Evolutionary conservation across 2,329 filamentous ascomycete genomes (phyloP), one percentile per base, ranked within the genome.

Genomic region (Raffaelea albimanens): DNA sequence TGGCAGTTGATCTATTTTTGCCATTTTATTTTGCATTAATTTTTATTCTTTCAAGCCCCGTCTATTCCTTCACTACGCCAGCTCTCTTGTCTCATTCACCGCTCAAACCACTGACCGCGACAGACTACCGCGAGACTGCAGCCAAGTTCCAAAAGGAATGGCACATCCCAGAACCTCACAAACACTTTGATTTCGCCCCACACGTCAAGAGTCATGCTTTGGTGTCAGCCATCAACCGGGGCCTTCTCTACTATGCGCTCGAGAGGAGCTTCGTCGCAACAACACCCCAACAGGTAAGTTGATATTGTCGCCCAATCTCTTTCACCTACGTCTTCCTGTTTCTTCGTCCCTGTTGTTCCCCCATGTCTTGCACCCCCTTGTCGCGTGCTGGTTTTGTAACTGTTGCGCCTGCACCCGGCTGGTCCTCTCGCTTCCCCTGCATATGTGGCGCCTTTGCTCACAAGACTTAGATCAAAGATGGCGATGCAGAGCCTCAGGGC

Each of bases 141-240:
- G 74, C 77, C 65, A 81, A 80, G 61, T 76, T 83, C 56, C 78
- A 82, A 59, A 82, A 82, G 61, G 79, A 83, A 67, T 83, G 80
- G 80, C 73, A 79, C 63, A 67, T 80, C 54, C 68, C 72, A 58
- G 70, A 77, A 63, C 80, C 80, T 57, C 77, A 82, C 61, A 72
- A 73, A 58, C 69, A 80, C 51, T 76, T 83, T 53, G 69, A 74
- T 51, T 83, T 83, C 63, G 80, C 80, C 61, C 75, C 72, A 58
- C 73, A 82, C 65, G 78, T 83, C 63, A 74, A 80, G 63, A 75
- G 72, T 57, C 78, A 82, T 65, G 78, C 79, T 56, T 68, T 83
- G 59, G 76, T 83, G 49, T 73, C 72, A 50, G 68, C 81, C 53
- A 64, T 83, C 55, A 82, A 83, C 63, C 76, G 77, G 64, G 80